Percentiles rank a stretch among this genome's conserved stretches.
Evolutionary conservation across 83 land plant genomes (phyloP).

Genomic region (Picea mariana): DNA sequence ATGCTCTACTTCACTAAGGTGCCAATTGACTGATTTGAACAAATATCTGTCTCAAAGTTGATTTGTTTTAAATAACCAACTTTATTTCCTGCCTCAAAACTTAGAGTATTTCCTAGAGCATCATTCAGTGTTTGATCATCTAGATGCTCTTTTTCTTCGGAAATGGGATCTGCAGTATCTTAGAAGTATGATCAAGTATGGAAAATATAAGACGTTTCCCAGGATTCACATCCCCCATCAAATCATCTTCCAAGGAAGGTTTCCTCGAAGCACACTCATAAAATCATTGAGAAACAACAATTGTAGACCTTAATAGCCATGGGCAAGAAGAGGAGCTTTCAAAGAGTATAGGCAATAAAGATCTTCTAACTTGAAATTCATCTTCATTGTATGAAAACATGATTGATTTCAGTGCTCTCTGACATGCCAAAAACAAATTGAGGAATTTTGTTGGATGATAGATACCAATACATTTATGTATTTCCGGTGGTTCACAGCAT

Average conservation of each 20-base stretch:
- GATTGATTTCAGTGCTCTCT: slow-evolving; percentile 48
- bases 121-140: slow-evolving; percentile 25
- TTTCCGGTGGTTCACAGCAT: not conserved
- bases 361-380: slow-evolving; percentile 20
- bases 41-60: not conserved
- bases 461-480: not conserved
- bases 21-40: not conserved
- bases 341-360: slow-evolving; percentile 5
- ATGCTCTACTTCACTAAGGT: not conserved
- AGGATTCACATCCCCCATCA: not conserved
- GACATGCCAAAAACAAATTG: slow-evolving; percentile 45
- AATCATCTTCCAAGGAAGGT: not conserved
- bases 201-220: slow-evolving; percentile 25
- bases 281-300: slow-evolving; percentile 19
- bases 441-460: slow-evolving; percentile 20
- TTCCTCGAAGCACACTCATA: slow-evolving; percentile 19
- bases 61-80: slow-evolving; percentile 19
- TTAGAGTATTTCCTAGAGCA: slow-evolving; percentile 27
- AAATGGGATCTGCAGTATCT: slow-evolving; percentile 16
- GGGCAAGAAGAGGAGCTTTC: slow-evolving; percentile 20
- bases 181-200: slow-evolving; percentile 53
- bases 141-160: not conserved
- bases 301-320: slow-evolving; percentile 53
- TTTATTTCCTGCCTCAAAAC: slow-evolving; percentile 21
- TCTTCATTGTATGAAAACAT: slow-evolving; percentile 25